Conservation (phyloP, 2,329 filamentous ascomycete genomes). For the Nakataea oryzae region DNA sequence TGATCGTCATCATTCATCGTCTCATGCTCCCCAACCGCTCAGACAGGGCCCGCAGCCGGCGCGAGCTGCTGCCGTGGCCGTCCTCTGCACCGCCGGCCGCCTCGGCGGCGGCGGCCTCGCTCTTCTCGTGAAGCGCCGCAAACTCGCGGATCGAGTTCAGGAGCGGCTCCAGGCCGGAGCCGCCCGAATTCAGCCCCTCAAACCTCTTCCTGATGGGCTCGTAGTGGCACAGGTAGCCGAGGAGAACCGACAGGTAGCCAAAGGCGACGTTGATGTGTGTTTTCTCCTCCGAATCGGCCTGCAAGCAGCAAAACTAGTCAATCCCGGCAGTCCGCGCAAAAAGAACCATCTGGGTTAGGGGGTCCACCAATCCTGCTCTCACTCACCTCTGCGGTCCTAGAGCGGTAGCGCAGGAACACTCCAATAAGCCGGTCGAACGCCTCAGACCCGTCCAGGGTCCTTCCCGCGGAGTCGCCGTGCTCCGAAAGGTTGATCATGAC, state of each 20-base stretch:
- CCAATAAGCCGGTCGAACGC: constrained; percentile 42
- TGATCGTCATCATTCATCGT: not conserved
- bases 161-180: constrained; percentile 32
- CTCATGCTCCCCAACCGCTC: not conserved
- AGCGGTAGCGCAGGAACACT: constrained; percentile 58
- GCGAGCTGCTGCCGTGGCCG: not conserved
- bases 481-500: constrained; percentile 83
- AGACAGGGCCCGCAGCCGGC: not conserved
- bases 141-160: constrained; percentile 45
- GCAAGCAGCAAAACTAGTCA: constrained; percentile 11
- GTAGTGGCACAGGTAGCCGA: constrained; percentile 68
- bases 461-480: constrained; percentile 54
- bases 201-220: constrained; percentile 32
- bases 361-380: not conserved
- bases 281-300: constrained; percentile 65
- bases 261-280: constrained; percentile 72
- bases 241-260: constrained; percentile 74
- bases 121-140: constrained; percentile 38
- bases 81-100: not conserved
- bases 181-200: constrained; percentile 27
- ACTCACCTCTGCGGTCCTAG: constrained; percentile 58
- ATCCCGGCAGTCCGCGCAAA: not conserved
- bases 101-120: constrained; percentile 11
- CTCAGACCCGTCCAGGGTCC: constrained; percentile 29
- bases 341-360: not conserved